Percentiles rank a stretch among this genome's conserved stretches.
Conservation (phyloP, 306 rosid genomes). For the Cucurbita maxima region DNA sequence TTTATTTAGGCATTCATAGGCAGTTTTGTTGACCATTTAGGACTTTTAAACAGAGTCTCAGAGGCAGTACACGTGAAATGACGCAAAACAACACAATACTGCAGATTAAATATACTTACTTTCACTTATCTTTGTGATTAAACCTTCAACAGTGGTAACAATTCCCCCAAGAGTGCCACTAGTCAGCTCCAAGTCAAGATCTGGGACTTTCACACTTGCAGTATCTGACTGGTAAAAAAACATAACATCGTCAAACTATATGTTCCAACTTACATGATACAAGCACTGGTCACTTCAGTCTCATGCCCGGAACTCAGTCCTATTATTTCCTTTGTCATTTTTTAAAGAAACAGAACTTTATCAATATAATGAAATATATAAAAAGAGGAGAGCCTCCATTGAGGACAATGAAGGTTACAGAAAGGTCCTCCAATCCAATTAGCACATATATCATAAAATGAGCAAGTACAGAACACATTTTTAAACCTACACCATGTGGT, state of each 20-base stretch:
- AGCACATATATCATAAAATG: too few relatives aligned
- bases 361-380: not conserved
- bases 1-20: not conserved
- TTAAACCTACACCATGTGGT: too few relatives aligned
- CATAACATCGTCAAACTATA: constrained; percentile 6
- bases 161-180: constrained; percentile 54
- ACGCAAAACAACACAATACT: not conserved
- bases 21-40: not conserved
- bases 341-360: not conserved
- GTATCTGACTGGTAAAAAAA: constrained; percentile 35
- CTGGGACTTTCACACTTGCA: constrained; percentile 36
- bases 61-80: not conserved
- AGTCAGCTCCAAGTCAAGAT: constrained; percentile 76
- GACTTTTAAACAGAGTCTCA: not conserved
- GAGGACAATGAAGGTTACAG: too few relatives aligned
- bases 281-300: not conserved
- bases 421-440: too few relatives aligned
- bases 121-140: constrained; percentile 38
- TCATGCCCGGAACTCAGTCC: not conserved
- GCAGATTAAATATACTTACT: constrained; percentile 23
- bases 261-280: constrained; percentile 1
- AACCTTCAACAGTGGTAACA: constrained; percentile 81
- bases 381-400: too few relatives aligned
- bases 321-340: not conserved
- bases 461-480: too few relatives aligned